Evolutionary conservation across 345 rosid genomes (phyloP).

Genomic region (Syzygium aromaticum): DNA sequence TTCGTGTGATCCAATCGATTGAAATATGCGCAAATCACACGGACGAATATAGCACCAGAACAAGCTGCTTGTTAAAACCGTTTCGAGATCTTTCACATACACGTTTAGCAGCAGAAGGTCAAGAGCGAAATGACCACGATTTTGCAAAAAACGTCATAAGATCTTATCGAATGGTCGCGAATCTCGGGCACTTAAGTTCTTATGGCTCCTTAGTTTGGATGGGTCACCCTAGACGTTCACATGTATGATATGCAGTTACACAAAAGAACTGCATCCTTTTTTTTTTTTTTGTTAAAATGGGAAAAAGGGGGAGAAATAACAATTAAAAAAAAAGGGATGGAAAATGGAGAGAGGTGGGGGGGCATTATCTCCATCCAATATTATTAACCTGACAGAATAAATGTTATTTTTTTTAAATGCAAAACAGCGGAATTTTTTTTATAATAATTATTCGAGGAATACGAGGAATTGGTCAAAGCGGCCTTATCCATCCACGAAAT

Average conservation of each 20-base stretch:
- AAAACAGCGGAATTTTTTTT: neutral
- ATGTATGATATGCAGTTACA: too few relatives aligned
- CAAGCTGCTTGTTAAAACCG: too few relatives aligned
- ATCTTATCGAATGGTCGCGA: too few relatives aligned
- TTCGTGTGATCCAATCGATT: neutral
- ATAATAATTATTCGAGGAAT: neutral
- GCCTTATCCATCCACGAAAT: slow-evolving; percentile 11
- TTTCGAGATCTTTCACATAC: too few relatives aligned
- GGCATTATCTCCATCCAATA: neutral
- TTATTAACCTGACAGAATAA: neutral
- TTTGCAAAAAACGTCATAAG: too few relatives aligned
- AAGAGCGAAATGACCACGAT: too few relatives aligned
- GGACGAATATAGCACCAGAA: too few relatives aligned
- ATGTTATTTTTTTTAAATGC: neutral
- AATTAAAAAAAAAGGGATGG: neutral
- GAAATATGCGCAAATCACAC: rapidly evolving
- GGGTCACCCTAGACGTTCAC: too few relatives aligned
- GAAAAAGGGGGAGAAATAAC: neutral
- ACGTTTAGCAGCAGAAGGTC: too few relatives aligned
- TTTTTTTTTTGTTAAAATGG: neutral
- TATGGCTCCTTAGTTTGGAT: neutral
- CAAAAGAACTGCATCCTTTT: too few relatives aligned
- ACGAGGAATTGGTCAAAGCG: neutral
- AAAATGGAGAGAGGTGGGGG: neutral
- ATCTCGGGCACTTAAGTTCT: neutral